phyloP scores from a whole-genome alignment of 2,329 filamentous ascomycete genomes.

The Cordyceps javanica region DNA sequence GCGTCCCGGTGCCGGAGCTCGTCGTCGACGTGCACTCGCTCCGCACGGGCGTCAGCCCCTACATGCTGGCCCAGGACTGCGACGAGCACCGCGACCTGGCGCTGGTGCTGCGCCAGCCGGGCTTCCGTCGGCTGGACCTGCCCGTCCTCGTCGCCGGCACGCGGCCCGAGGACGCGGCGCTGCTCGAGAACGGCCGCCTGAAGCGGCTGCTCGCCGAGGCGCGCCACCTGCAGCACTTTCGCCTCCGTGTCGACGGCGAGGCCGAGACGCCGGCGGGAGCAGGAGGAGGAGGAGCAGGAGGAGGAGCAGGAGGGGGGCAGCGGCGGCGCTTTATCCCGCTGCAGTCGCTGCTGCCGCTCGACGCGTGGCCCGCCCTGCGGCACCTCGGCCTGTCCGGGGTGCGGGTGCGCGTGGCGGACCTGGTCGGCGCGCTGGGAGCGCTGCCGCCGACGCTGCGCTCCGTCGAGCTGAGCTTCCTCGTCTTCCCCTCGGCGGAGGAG shows the following conservation, averaged over 20 bases:
- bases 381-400: slow-evolving; percentile 27
- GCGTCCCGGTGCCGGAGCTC: slow-evolving; percentile 27
- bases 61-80: slow-evolving; percentile 23
- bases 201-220: slow-evolving; percentile 14
- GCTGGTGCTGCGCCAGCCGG: neutral
- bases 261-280: neutral
- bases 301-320: too few relatives aligned
- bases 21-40: slow-evolving; percentile 26
- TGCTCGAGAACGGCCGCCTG: slow-evolving; percentile 8
- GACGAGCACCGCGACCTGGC: slow-evolving; percentile 22
- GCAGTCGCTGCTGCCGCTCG: slow-evolving; percentile 24
- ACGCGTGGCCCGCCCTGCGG: slow-evolving; percentile 21
- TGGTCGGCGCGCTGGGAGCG: slow-evolving; percentile 22
- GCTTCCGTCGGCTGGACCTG: neutral
- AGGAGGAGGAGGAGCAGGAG: too few relatives aligned
- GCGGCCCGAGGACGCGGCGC: neutral
- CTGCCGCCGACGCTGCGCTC: slow-evolving; percentile 24
- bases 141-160: neutral
- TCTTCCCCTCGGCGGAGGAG: slow-evolving; percentile 16
- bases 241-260: slow-evolving; percentile 14
- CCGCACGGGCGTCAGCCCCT: slow-evolving; percentile 25
- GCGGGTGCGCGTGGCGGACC: slow-evolving; percentile 20
- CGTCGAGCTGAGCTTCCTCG: slow-evolving; percentile 28
- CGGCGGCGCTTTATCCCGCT: slow-evolving; percentile 17
- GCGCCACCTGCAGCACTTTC: slow-evolving; percentile 19